Base-by-base conservation (phyloP, 1,139 yeast species). In the Sugiyamaella novakii region DNA sequence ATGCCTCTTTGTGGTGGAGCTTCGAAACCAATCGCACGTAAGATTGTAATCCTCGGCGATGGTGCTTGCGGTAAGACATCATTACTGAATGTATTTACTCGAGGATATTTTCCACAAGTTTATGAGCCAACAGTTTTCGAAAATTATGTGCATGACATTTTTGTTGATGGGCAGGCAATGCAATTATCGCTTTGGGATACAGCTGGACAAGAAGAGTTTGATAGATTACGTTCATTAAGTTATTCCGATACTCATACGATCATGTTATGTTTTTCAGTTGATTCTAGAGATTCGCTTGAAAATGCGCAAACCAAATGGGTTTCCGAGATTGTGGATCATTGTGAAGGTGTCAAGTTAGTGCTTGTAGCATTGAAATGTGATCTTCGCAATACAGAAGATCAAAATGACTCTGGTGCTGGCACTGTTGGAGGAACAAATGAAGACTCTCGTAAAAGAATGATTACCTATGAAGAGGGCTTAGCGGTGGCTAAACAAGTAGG, bases 191-290 rank as follows among this genome's bases (percentile, higher is more conserved):
- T 92, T 50, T 92, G 98, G 98, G 98, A 92, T 66, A 92, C 98
- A 4, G 98, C 98, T 3, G 98, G 98, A 5, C 98, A 92, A 73
- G 98, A 92, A 71, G 98, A 92, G 71, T 92, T 91, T 64, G 98
- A 92, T 67, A 77, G 97, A 55, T 75, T 91, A 64, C 79, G 98
- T 65, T 86, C 96, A 1, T 74, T 91, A 56, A 84, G 95, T 35
- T 92, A 92, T 68, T 83, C 94, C 17, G 98, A 92, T 66, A 92
- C 98, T 4, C 97, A 92, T 69, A 88, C 96, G 60, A 91, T 92
- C 60, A 91, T 92, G 94, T 78, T 92, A 52, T 92, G 98, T 73
- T 92, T 92, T 67, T 83, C 95, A 30, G 91, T 92, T 53, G 98
- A 92, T 68, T 88, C 96, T 2, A 82, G 86, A 21, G 98, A 92